Conservation (phyloP, 2,329 filamentous ascomycete species). For the Dendrostoma leiphaemia region DNA sequence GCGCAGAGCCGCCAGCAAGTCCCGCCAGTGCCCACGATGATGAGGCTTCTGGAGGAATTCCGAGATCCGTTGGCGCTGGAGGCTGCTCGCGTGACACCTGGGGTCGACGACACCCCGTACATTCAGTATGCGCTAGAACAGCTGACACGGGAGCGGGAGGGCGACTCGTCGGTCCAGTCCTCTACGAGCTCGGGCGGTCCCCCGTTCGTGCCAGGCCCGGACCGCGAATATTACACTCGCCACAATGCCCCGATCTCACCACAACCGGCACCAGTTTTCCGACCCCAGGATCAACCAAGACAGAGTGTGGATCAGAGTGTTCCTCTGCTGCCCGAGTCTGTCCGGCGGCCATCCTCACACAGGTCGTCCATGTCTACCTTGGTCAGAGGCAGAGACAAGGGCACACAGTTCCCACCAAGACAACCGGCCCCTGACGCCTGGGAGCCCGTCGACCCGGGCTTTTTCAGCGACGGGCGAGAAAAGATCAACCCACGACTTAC, state of each 20-base stretch:
- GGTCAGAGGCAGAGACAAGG: constrained; percentile 9
- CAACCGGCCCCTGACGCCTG: constrained; percentile 17
- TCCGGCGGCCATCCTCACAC: constrained; percentile 7
- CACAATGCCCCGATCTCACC: constrained; percentile 12
- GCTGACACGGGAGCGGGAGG: constrained; percentile 71
- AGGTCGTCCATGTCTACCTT: constrained; percentile 20
- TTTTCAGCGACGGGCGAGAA: constrained; percentile 29
- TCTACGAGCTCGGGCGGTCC: constrained; percentile 34
- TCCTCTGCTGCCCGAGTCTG: constrained; percentile 12
- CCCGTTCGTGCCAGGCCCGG: constrained; percentile 31
- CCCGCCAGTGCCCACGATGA: constrained; percentile 8
- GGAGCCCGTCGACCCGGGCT: constrained; percentile 29
- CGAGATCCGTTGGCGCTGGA: constrained; percentile 52
- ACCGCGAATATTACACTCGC: constrained; percentile 36
- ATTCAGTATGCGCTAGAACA: constrained; percentile 89
- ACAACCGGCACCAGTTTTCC: not conserved
- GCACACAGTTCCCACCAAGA: not conserved
- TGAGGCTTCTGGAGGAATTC: constrained; percentile 31
- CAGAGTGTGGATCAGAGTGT: constrained; percentile 17
- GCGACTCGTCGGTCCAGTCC: constrained; percentile 51
- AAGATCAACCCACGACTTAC: constrained; percentile 48
- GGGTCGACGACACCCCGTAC: constrained; percentile 80
- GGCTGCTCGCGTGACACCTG: constrained; percentile 64
- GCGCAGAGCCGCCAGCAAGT: constrained; percentile 8
- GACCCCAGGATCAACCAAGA: not conserved